Percentiles rank a stretch among this genome's conserved stretches.
phyloP scores from a whole-genome alignment of 371 early-diverging fungal genomes.

The Chytridiales sp. region DNA sequence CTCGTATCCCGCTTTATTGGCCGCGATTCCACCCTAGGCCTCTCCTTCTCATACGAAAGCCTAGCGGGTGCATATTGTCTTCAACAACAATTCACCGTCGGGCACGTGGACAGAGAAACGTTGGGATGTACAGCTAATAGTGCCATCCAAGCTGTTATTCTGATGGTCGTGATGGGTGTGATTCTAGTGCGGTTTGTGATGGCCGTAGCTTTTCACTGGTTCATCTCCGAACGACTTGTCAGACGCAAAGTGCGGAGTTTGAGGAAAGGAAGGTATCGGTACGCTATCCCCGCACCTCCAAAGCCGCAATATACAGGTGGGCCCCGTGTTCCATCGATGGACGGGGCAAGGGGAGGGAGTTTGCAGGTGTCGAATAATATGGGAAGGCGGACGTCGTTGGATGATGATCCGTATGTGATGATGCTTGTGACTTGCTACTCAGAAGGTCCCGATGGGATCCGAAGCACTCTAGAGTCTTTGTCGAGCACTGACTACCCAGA shows the following conservation, averaged over 20 bases:
- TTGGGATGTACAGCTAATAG: conserved; percentile 44
- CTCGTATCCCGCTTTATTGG: not conserved
- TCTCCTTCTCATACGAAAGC: conserved; percentile 7
- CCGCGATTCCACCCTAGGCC: conserved; percentile 26
- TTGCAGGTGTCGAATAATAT: not conserved
- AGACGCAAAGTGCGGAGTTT: not conserved
- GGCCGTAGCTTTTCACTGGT: conserved; percentile 55
- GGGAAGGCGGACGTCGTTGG: not conserved
- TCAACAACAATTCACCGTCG: conserved; percentile 34
- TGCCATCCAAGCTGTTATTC: conserved; percentile 37
- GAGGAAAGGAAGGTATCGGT: no score
- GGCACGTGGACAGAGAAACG: conserved; percentile 36
- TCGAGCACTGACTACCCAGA: conserved; percentile 86
- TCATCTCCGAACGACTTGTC: conserved; percentile 30
- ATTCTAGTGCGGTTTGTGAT: conserved; percentile 51
- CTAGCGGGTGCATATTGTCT: conserved; percentile 36
- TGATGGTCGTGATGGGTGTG: conserved; percentile 45
- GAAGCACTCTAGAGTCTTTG: conserved; percentile 88
- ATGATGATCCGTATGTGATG: conserved; percentile 66
- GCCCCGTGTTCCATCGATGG: not conserved
- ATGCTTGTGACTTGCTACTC: conserved; percentile 52
- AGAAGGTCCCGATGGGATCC: conserved; percentile 73
- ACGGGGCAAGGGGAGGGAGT: not conserved
- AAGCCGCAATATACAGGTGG: not conserved
- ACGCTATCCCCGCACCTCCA: not conserved